phyloP scores from a whole-genome alignment of 1,139 yeast species.

The Nakaseomyces sp. region DNA sequence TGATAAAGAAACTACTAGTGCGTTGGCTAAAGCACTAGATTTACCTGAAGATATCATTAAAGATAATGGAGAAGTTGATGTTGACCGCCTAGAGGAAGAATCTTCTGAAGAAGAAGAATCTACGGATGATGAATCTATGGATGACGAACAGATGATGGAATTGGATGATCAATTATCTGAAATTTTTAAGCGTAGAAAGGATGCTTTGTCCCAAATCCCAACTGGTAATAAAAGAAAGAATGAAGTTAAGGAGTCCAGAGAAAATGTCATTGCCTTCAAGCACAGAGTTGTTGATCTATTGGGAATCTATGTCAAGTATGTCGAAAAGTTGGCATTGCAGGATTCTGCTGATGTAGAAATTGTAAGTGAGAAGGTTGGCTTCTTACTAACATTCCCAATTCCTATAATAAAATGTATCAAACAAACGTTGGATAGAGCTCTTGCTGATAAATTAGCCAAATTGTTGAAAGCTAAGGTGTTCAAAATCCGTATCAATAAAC shows the following conservation, averaged over 20 bases:
- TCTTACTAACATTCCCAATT: conserved; percentile 39
- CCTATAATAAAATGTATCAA: conserved; percentile 57
- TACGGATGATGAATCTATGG: conserved; percentile 57
- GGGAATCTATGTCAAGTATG: conserved; percentile 45
- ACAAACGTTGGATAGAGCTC: conserved; percentile 55
- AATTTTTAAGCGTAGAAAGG: conserved; percentile 75
- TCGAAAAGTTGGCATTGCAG: conserved; percentile 21
- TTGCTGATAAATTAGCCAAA: conserved; percentile 71
- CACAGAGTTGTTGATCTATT: conserved; percentile 68
- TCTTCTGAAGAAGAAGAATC: conserved; percentile 49
- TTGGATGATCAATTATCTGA: conserved; percentile 76
- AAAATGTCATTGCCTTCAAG: conserved; percentile 72
- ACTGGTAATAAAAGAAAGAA: conserved; percentile 62
- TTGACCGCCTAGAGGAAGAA: conserved; percentile 36
- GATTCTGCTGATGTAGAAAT: conserved; percentile 3
- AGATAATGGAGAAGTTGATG: conserved; percentile 44
- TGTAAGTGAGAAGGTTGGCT: conserved; percentile 7
- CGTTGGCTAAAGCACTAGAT: conserved; percentile 72
- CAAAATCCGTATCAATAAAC: conserved; percentile 36
- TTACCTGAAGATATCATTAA: conserved; percentile 43
- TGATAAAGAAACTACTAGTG: conserved; percentile 51
- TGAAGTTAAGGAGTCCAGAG: conserved; percentile 68
- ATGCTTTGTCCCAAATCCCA: conserved; percentile 42
- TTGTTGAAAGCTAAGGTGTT: conserved; percentile 57
- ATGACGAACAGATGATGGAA: conserved; percentile 96